Evolutionary conservation across 306 rosid genomes (phyloP).

Genomic region (Ormosia emarginata): DNA sequence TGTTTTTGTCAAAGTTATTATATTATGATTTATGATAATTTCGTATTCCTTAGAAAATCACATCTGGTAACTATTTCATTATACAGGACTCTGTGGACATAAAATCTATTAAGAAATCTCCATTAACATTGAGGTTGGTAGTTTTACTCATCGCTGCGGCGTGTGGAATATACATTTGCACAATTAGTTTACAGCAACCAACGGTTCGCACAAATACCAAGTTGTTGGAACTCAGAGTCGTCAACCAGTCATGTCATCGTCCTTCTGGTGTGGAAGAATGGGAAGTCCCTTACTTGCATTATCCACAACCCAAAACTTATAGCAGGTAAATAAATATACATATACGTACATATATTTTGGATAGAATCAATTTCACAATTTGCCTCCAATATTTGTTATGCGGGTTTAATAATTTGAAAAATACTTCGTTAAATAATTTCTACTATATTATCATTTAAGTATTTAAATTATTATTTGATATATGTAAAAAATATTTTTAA

Average conservation of each 20-base stretch:
- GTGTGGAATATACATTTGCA: constrained; percentile 41
- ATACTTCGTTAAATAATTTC: too few species aligned
- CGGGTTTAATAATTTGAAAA: neutral
- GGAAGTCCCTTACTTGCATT: constrained; percentile 44
- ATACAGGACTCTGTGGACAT: constrained; percentile 38
- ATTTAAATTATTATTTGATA: too few species aligned
- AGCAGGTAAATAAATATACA: constrained; percentile 24
- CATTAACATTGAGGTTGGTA: constrained; percentile 38
- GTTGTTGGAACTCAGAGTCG: constrained; percentile 20
- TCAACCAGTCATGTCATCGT: constrained; percentile 19
- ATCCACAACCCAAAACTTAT: constrained; percentile 45
- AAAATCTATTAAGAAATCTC: constrained; percentile 41
- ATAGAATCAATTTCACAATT: neutral
- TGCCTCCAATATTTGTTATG: neutral
- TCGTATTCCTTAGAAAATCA: neutral
- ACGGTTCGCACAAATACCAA: constrained; percentile 16
- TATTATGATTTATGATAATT: neutral
- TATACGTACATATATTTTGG: neutral
- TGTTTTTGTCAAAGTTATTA: neutral
- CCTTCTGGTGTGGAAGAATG: constrained; percentile 12
- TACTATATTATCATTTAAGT: too few species aligned
- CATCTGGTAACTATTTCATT: neutral
- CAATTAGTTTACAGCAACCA: constrained; percentile 28
- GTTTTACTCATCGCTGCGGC: constrained; percentile 26
- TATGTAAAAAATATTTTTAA: too few species aligned